Conservation (phyloP, 768 basidiomycete genomes). For the Glaciozyma antarctica region DNA sequence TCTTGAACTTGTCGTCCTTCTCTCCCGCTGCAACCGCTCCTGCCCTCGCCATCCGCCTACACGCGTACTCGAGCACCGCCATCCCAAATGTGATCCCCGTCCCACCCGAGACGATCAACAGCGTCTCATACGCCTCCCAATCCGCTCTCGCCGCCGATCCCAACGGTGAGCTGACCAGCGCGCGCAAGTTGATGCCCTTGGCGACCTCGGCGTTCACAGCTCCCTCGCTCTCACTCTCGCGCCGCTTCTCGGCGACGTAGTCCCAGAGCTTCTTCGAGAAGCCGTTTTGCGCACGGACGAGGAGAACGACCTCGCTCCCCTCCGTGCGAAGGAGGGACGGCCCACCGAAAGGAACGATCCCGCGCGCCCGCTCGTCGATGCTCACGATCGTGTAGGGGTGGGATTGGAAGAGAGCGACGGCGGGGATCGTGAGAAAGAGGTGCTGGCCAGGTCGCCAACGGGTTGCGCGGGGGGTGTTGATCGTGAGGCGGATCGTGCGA, state of each 20-base stretch:
- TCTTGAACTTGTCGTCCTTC: conserved; percentile 39
- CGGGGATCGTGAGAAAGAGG: conserved; percentile 59
- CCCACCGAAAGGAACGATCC: conserved; percentile 5
- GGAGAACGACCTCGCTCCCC: conserved; percentile 53
- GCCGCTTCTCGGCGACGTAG: conserved; percentile 43
- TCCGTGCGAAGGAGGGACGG: conserved; percentile 37
- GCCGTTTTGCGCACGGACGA: conserved; percentile 60
- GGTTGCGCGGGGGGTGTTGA: conserved; percentile 51
- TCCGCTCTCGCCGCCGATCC: conserved; percentile 54
- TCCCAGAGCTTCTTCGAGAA: conserved; percentile 62
- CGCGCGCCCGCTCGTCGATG: conserved; percentile 41
- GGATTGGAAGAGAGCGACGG: conserved; percentile 51
- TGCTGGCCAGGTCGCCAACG: conserved; percentile 72
- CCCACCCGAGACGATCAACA: conserved; percentile 60
- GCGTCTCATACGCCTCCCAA: conserved; percentile 55
- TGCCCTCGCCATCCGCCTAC: conserved; percentile 31
- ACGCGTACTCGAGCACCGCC: conserved; percentile 52
- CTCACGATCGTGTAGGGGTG: conserved; percentile 69
- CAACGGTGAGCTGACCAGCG: conserved; percentile 59
- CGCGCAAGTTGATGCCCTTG: conserved; percentile 50
- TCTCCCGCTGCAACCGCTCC: conserved; percentile 40
- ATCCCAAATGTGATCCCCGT: conserved; percentile 66
- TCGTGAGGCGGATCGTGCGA: conserved; percentile 57
- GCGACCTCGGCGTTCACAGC: conserved; percentile 21
- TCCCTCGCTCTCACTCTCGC: conserved; percentile 31